phyloP scores from a whole-genome alignment of 2,329 filamentous ascomycete genomes.

The Pestalotiopsis sp. region DNA sequence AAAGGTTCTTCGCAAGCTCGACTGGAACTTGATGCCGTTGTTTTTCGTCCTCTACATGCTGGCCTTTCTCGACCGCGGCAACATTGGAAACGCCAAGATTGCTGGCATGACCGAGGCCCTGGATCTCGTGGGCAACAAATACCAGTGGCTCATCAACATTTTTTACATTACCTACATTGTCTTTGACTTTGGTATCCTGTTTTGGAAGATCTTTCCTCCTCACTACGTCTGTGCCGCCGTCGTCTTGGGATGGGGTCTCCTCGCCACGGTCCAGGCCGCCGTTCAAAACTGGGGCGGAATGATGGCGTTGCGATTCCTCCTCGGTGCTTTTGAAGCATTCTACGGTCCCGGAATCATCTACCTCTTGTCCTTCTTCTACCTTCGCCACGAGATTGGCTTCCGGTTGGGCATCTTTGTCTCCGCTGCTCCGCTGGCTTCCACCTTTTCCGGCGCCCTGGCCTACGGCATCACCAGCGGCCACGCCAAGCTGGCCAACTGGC shows the following conservation, averaged over 20 bases:
- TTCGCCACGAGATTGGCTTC: slow-evolving; percentile 45
- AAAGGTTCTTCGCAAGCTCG: neutral
- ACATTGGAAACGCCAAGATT: slow-evolving; percentile 63
- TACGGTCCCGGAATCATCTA: slow-evolving; percentile 34
- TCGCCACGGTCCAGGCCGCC: slow-evolving; percentile 47
- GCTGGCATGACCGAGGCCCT: slow-evolving; percentile 64
- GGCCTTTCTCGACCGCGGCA: slow-evolving; percentile 31
- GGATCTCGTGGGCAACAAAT: slow-evolving; percentile 47
- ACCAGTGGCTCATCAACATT: slow-evolving; percentile 60
- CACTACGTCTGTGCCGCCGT: slow-evolving; percentile 50
- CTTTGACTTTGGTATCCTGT: slow-evolving; percentile 46
- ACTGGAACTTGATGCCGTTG: neutral
- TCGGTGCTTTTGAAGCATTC: slow-evolving; percentile 48
- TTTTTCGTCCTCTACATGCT: slow-evolving; percentile 6
- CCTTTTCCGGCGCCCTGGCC: slow-evolving; percentile 21
- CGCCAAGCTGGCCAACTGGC: slow-evolving; percentile 15
- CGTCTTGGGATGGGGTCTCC: slow-evolving; percentile 51
- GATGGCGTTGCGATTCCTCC: slow-evolving; percentile 44
- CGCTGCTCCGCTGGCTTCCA: slow-evolving; percentile 20
- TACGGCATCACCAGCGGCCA: slow-evolving; percentile 19
- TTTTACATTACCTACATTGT: slow-evolving; percentile 64
- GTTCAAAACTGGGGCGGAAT: slow-evolving; percentile 40
- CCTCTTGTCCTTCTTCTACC: slow-evolving; percentile 53
- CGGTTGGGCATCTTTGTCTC: slow-evolving; percentile 50
- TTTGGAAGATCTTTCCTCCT: slow-evolving; percentile 46